Conservation (phyloP, 352 stramenopile genomes). For the Globisporangium cederbergense region DNA sequence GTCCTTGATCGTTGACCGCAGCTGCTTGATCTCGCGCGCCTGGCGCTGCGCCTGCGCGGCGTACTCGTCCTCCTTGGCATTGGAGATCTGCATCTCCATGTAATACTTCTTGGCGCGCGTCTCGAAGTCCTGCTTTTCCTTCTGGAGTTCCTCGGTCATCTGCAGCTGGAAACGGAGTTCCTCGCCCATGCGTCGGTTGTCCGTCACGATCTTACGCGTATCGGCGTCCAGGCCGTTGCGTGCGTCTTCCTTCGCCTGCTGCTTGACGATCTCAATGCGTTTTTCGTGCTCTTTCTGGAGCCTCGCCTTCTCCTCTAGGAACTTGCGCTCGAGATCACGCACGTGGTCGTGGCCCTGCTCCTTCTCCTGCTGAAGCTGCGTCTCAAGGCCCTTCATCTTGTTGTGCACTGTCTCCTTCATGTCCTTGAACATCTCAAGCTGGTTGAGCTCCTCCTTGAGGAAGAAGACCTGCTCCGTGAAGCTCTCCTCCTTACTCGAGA, state of each 20-base stretch:
- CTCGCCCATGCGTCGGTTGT: conserved; percentile 92
- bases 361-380: conserved; percentile 50
- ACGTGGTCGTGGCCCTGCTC: conserved; percentile 52
- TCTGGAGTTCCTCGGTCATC: conserved; percentile 88
- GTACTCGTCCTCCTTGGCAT: conserved; percentile 87
- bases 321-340: conserved; percentile 80
- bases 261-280: conserved; percentile 81
- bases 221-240: conserved; percentile 88
- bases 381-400: conserved; percentile 63
- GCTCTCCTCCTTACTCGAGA: conserved; percentile 45
- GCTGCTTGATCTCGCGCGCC: conserved; percentile 65
- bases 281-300: conserved; percentile 85
- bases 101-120: conserved; percentile 47
- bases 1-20: conserved; percentile 64
- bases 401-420: conserved; percentile 59
- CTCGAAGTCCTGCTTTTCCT: conserved; percentile 75
- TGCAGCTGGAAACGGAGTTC: conserved; percentile 91
- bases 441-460: conserved; percentile 60
- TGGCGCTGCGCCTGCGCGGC: conserved; percentile 77
- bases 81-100: conserved; percentile 74
- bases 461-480: conserved; percentile 55
- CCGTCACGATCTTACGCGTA: conserved; percentile 89
- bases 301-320: conserved; percentile 83
- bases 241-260: conserved; percentile 87
- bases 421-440: conserved; percentile 66